phyloP scores from a whole-genome alignment of 1,284 basidiomycete species.

The Lentinus polychrous region DNA sequence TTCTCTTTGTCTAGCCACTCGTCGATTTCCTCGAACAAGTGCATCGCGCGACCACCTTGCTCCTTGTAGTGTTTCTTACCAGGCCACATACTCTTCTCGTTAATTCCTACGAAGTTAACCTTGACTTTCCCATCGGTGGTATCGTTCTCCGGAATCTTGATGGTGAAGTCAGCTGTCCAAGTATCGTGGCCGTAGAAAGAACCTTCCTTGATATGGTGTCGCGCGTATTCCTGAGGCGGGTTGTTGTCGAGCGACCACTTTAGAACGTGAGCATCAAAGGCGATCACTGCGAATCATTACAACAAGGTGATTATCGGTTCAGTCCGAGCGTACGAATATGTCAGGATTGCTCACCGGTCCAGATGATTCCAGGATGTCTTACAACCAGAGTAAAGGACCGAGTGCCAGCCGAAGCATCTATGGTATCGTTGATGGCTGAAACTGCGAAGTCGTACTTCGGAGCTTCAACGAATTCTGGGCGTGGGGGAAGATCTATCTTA shows the following conservation, averaged over 20 bases:
- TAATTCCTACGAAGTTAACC: constrained; percentile 66
- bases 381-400: constrained; percentile 69
- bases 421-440: constrained; percentile 50
- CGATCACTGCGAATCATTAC: constrained; percentile 50
- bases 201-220: constrained; percentile 90
- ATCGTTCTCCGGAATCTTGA: constrained; percentile 40
- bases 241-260: constrained; percentile 78
- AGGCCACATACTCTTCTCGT: constrained; percentile 9
- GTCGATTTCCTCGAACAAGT: constrained; percentile 60
- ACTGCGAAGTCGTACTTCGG: constrained; percentile 52
- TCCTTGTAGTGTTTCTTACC: constrained; percentile 15
- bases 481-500: constrained; percentile 57
- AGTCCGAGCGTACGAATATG: not conserved
- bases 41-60: constrained; percentile 53
- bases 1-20: constrained; percentile 55
- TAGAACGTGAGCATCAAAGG: constrained; percentile 89
- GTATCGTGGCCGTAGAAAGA: constrained; percentile 73
- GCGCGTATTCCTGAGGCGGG: constrained; percentile 64
- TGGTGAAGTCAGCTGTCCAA: constrained; percentile 67
- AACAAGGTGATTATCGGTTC: too few relatives aligned
- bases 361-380: constrained; percentile 81
- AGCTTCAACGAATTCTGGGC: constrained; percentile 46
- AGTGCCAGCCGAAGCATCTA: constrained; percentile 55
- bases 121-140: constrained; percentile 24
- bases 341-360: constrained; percentile 57